Conservation (phyloP, 345 rosid genomes). For the Cochlearia excelsa region DNA sequence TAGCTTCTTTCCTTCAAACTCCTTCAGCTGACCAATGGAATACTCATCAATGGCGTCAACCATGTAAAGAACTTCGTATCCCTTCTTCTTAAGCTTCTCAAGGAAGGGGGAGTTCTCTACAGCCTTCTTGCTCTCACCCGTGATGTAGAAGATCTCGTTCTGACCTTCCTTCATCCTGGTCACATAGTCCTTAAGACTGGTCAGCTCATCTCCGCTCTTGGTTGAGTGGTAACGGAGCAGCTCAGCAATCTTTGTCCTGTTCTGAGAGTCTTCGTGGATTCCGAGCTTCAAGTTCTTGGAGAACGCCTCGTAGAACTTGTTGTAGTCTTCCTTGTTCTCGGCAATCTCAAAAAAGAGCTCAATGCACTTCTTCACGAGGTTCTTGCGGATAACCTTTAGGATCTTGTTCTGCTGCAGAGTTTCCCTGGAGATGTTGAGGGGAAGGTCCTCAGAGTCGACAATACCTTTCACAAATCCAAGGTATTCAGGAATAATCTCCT, state of each 20-base stretch:
- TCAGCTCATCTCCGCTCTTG: conserved; percentile 87
- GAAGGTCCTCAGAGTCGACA: conserved; percentile 88
- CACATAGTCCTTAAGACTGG: conserved; percentile 86
- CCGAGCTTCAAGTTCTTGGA: conserved; percentile 88
- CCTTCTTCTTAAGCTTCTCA: conserved; percentile 87
- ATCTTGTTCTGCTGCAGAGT: conserved; percentile 88
- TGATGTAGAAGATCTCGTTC: conserved; percentile 72
- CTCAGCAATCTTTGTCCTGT: conserved; percentile 76
- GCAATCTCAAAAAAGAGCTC: conserved; percentile 91
- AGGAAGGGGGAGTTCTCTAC: conserved; percentile 96
- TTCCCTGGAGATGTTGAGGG: conserved; percentile 86
- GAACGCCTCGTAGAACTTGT: conserved; percentile 87
- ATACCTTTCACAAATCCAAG: conserved; percentile 86
- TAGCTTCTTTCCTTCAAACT: conserved; percentile 80
- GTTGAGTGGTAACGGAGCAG: conserved; percentile 84
- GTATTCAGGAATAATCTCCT: conserved; percentile 79
- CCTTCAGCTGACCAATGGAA: conserved; percentile 81
- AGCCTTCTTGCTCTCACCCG: conserved; percentile 92
- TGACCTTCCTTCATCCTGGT: conserved; percentile 96
- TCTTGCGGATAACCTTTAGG: conserved; percentile 84
- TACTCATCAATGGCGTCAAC: conserved; percentile 91
- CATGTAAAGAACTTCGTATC: conserved; percentile 77
- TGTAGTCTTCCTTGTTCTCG: conserved; percentile 92
- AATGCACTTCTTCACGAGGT: conserved; percentile 83
- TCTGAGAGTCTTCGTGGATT: conserved; percentile 81